A percentile compares a stretch with the other conserved stretches of the same genome.
Conservation (phyloP, 441 rosid species). For the Codiaeum variegatum region DNA sequence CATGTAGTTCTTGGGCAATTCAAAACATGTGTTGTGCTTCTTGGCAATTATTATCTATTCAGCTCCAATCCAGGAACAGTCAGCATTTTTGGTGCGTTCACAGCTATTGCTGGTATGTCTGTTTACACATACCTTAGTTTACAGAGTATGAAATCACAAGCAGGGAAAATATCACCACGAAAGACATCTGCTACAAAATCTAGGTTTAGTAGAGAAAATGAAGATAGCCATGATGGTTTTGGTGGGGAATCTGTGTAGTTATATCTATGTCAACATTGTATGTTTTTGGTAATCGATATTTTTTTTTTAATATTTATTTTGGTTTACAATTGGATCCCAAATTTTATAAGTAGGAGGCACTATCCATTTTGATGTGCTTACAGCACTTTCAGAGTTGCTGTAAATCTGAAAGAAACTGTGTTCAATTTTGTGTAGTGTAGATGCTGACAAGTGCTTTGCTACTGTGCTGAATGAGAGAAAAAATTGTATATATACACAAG, state of each 20-base stretch:
- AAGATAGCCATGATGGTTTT: slow-evolving; percentile 34
- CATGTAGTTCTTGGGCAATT: slow-evolving; percentile 74
- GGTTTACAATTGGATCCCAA: background rate
- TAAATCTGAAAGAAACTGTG: background rate
- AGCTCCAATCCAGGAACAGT: slow-evolving; percentile 55
- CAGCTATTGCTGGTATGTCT: slow-evolving; percentile 63
- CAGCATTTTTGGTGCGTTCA: slow-evolving; percentile 53
- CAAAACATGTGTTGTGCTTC: slow-evolving; percentile 64
- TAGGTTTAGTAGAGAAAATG: slow-evolving; percentile 43
- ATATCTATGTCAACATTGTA: background rate
- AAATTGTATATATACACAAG: slow-evolving; percentile 2
- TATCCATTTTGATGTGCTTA: background rate
- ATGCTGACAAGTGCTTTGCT: slow-evolving; percentile 1
- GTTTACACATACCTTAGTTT: slow-evolving; percentile 52
- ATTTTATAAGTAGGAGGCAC: background rate
- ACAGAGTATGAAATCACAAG: slow-evolving; percentile 28
- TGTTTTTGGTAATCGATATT: background rate
- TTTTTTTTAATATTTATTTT: background rate
- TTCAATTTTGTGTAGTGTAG: background rate
- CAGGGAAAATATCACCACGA: slow-evolving; percentile 31
- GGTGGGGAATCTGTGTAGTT: slow-evolving; percentile 36
- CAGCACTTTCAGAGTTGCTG: background rate
- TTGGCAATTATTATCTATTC: slow-evolving; percentile 56
- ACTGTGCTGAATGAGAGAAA: background rate
- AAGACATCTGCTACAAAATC: slow-evolving; percentile 41